Evolutionary conservation across 2,329 filamentous ascomycete genomes (phyloP).

Genomic region (Hypoxylon sp.): DNA sequence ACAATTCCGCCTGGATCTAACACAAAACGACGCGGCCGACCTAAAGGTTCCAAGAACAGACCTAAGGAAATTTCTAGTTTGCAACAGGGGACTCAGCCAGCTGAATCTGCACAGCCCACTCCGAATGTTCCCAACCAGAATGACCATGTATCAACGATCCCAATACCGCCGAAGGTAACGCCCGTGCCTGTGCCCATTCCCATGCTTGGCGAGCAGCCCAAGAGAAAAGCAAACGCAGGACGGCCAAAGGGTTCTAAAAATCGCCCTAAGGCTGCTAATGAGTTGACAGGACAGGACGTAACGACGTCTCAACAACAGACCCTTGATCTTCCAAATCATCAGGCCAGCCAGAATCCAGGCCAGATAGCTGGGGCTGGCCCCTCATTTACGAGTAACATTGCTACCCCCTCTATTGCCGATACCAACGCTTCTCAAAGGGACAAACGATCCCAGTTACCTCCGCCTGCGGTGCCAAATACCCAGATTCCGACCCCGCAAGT

Average conservation of each 20-base stretch:
- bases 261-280: conserved; percentile 48
- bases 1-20: conserved; percentile 45
- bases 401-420: conserved; percentile 36
- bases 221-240: conserved; percentile 50
- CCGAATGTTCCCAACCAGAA: conserved; percentile 20
- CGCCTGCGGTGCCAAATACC: conserved; percentile 23
- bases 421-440: conserved; percentile 37
- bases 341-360: conserved; percentile 23
- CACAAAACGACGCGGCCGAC: conserved; percentile 61
- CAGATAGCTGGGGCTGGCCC: conserved; percentile 30
- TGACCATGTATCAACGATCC: conserved; percentile 31
- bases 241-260: conserved; percentile 58
- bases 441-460: conserved; percentile 40
- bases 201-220: conserved; percentile 49
- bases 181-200: conserved; percentile 50
- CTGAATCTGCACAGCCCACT: conserved; percentile 24
- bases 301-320: conserved; percentile 31
- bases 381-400: conserved; percentile 34
- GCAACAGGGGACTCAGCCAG: conserved; percentile 47
- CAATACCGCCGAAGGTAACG: conserved; percentile 50
- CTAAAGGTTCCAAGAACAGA: conserved; percentile 67
- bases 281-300: conserved; percentile 31
- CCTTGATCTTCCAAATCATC: conserved; percentile 27
- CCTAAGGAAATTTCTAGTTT: conserved; percentile 54
- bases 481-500: conserved; percentile 43